Percentiles rank a stretch among this genome's conserved stretches.
phyloP scores from a whole-genome alignment of 2,329 filamentous ascomycete genomes.

The Colletotrichum liaoningense region DNA sequence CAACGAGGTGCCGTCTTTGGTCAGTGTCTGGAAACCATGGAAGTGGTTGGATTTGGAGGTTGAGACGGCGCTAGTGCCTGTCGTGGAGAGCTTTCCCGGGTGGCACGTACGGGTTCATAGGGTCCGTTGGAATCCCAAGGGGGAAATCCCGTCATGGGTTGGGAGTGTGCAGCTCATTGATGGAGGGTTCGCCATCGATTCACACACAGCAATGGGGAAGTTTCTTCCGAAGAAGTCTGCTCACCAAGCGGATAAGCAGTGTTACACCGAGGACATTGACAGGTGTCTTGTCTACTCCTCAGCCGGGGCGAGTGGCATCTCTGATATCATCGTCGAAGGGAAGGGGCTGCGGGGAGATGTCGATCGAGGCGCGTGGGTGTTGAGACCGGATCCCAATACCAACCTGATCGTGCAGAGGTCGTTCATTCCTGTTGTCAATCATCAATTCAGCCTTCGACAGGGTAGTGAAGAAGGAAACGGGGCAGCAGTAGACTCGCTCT shows the following conservation, averaged over 20 bases:
- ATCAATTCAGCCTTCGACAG: not conserved
- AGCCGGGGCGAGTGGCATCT: conserved; percentile 31
- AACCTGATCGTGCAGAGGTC: conserved; percentile 34
- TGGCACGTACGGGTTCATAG: conserved; percentile 35
- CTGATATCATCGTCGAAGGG: conserved; percentile 1
- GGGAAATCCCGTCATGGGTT: conserved; percentile 9
- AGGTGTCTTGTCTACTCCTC: conserved; percentile 11
- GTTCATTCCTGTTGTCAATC: conserved; percentile 21
- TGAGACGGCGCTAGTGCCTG: conserved; percentile 29
- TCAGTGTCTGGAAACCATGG: conserved; percentile 36
- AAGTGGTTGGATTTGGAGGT: conserved; percentile 21
- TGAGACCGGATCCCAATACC: conserved; percentile 37
- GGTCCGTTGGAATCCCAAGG: not conserved
- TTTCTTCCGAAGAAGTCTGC: not conserved
- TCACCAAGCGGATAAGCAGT: not conserved
- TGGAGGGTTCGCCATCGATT: conserved; percentile 35
- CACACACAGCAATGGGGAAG: not conserved
- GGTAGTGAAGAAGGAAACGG: not conserved
- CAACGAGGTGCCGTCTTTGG: conserved; percentile 5
- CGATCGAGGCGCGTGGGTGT: not conserved
- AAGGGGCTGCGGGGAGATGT: not conserved
- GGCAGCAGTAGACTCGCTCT: not conserved
- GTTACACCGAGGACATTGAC: not conserved
- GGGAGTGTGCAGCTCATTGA: conserved; percentile 30
- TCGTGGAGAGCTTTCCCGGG: conserved; percentile 9